phyloP scores from a whole-genome alignment of 106 monocot genomes.

The Agapanthus africanus region DNA sequence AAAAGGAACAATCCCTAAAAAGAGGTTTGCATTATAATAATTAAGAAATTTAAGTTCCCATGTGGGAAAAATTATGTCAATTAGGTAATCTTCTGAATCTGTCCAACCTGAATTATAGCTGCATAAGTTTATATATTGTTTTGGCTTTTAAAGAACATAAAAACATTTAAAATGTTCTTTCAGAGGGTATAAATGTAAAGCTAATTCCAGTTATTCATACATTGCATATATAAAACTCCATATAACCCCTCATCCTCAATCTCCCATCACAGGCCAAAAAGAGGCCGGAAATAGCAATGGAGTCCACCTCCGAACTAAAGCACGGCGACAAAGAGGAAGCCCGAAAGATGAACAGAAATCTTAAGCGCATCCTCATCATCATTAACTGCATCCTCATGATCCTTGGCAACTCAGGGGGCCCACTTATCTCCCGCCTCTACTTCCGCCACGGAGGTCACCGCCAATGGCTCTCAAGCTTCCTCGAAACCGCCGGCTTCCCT shows the following conservation, averaged over 20 bases:
- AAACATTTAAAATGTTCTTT: too few species aligned
- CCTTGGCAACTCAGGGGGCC: conserved; percentile 38
- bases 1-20: too few species aligned
- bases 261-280: background rate
- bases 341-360: conserved; percentile 2
- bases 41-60: too few species aligned
- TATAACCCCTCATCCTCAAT: background rate
- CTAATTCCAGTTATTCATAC: too few species aligned
- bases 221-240: too few species aligned
- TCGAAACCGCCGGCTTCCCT: conserved; percentile 32
- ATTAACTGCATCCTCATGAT: conserved; percentile 24
- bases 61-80: too few species aligned
- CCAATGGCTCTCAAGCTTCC: conserved; percentile 49
- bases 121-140: too few species aligned
- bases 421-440: conserved; percentile 61
- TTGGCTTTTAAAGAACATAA: too few species aligned
- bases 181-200: too few species aligned
- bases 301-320: background rate
- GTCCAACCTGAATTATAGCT: too few species aligned
- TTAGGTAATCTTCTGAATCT: too few species aligned
- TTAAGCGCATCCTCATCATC: conserved; percentile 17
- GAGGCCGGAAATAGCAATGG: conserved; percentile 1
- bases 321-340: background rate
- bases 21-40: too few species aligned
- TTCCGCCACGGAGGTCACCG: conserved; percentile 58